Conservation (phyloP, 2,329 filamentous ascomycete species). For the Cercospora canescens region DNA sequence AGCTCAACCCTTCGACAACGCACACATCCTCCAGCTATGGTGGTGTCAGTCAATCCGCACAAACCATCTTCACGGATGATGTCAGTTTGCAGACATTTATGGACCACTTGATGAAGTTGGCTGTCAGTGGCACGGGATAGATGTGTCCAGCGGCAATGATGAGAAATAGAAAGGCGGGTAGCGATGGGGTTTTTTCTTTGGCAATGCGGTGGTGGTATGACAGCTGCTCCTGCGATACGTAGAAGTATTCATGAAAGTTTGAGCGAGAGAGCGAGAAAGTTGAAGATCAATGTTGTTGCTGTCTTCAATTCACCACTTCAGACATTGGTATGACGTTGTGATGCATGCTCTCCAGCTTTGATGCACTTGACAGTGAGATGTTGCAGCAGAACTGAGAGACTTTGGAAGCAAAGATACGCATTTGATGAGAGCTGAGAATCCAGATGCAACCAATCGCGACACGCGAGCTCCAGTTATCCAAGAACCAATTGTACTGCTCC, state of each 20-base stretch:
- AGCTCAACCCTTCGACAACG: slow-evolving; percentile 95
- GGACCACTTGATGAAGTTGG: slow-evolving; percentile 96
- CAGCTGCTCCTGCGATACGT: not conserved
- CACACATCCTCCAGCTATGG: slow-evolving; percentile 93
- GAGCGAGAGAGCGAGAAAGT: not conserved
- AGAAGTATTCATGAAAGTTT: not conserved
- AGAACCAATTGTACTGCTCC: too few relatives aligned
- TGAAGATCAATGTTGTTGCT: not conserved
- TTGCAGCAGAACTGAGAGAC: not conserved
- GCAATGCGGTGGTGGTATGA: not conserved
- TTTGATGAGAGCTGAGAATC: too few relatives aligned
- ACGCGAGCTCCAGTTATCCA: too few relatives aligned
- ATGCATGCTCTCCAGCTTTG: too few relatives aligned
- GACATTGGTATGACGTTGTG: too few relatives aligned
- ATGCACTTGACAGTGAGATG: not conserved
- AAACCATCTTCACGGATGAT: slow-evolving; percentile 99
- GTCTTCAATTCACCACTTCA: not conserved
- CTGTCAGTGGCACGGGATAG: slow-evolving; percentile 41
- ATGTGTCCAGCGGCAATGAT: not conserved
- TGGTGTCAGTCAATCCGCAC: slow-evolving; percentile 82
- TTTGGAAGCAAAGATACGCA: too few relatives aligned
- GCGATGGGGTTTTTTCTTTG: not conserved
- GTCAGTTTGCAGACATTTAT: slow-evolving; percentile 98
- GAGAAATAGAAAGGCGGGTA: not conserved
- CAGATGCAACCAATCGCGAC: too few relatives aligned